Evolutionary conservation across 176 grass and related monocot genomes (phyloP).

Genomic region (Oryza brachyantha): DNA sequence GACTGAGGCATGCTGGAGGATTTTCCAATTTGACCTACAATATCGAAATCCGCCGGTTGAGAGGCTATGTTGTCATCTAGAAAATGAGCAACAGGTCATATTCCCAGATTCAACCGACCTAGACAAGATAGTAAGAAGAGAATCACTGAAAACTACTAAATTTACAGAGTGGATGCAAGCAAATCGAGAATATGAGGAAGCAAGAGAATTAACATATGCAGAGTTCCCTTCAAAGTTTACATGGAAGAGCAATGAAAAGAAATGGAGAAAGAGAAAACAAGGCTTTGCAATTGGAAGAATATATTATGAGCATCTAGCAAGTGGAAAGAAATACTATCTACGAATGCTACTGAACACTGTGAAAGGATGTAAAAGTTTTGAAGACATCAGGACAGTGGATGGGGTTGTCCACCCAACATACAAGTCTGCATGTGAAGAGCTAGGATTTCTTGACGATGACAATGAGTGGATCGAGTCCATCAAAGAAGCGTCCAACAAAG

Average conservation of each 20-base stretch:
- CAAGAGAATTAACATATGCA: conserved; percentile 13
- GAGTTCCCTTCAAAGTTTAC: conserved; percentile 24
- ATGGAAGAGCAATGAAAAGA: conserved; percentile 13
- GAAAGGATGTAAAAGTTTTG: conserved; percentile 3
- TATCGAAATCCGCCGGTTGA: background rate
- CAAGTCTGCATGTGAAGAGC: conserved; percentile 32
- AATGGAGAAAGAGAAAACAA: background rate
- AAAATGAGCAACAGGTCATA: background rate
- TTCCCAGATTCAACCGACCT: background rate
- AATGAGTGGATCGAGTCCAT: conserved; percentile 14
- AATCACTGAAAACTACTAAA: no score
- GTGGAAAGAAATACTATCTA: conserved; percentile 21
- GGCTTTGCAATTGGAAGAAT: conserved; percentile 24
- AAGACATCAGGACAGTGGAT: conserved; percentile 29
- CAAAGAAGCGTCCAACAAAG: conserved; percentile 6
- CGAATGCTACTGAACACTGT: conserved; percentile 30
- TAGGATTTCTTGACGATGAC: conserved; percentile 34
- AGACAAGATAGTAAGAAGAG: background rate
- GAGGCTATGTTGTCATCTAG: background rate
- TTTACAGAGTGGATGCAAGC: conserved; percentile 25
- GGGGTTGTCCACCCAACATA: background rate
- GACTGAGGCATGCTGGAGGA: background rate
- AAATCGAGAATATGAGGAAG: background rate
- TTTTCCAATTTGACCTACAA: conserved; percentile 24
- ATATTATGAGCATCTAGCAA: background rate